Base-by-base conservation (phyloP, 129 eudicot genomes). In the Arctium minus region DNA sequence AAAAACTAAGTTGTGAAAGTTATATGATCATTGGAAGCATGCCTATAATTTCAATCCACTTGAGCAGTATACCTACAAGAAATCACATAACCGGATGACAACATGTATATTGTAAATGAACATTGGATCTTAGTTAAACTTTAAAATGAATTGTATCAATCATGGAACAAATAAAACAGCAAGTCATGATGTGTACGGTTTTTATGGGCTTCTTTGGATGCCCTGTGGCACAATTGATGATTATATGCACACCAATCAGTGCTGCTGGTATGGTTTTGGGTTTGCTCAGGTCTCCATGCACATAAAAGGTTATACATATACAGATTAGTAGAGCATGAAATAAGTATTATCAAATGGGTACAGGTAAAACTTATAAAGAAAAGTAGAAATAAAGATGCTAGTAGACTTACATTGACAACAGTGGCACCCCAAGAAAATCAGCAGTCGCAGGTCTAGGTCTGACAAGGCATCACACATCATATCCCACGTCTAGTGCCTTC, bases 391-490 rank as follows among this genome's bases (percentile, higher is more conserved):
- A 33, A 31, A 80, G 42, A 7, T 31, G 35, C 18, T 11, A 42
- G 78, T 36, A 53, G 38, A 48, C 75, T 46, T 89, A 92, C 99
- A 89, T 96, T 96, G 86, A 96, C 99, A 53, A 96, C 99, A 3
- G 90, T 96, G 40, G 99, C 99, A 79, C 98, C 99, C 99, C 99
- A 8, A 96, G 98, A 69, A 96, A 96, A 82, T 96, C 99, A 84
- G 99, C 99, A 85, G 99, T 98, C 40, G 97, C 95, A 70, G 99
- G 99, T 65, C 99, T 90, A 38, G 99, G 98, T 87, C 99, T 87
- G 50, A 96, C 99, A 56, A 96, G 95, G 88, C 99, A 96, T 53
- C 99, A 83, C 39, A 96, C 99, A 50, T 96, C 99, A 53, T 96
- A 96, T 70, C 99, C 99, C 83, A 93, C 99, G 36, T 96, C 99